A percentile compares a stretch with the other conserved stretches of the same genome.
Evolutionary conservation across 2,329 filamentous ascomycete genomes (phyloP).

Genomic region (Colletotrichum ledebouriae): DNA sequence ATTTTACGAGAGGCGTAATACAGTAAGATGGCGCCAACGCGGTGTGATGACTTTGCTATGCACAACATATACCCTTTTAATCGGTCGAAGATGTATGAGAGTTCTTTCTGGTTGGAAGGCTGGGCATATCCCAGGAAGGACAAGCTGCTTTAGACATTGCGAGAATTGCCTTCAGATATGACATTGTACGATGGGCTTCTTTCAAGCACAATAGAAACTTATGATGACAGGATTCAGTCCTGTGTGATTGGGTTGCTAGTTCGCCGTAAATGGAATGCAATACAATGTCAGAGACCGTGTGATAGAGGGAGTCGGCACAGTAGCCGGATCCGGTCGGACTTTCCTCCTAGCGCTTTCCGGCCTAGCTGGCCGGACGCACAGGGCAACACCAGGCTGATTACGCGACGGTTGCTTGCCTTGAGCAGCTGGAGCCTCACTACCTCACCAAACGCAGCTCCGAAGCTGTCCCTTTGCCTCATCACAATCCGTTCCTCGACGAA

Average conservation of each 20-base stretch:
- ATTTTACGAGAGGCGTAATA: background rate
- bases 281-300: background rate
- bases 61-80: slow-evolving; percentile 42
- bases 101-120: background rate
- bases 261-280: too few relatives aligned
- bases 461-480: slow-evolving; percentile 43
- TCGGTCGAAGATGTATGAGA: slow-evolving; percentile 15
- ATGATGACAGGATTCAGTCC: too few relatives aligned
- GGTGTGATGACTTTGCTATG: slow-evolving; percentile 35
- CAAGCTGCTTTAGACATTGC: background rate
- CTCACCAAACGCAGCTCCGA: slow-evolving; percentile 41
- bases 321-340: slow-evolving; percentile 41
- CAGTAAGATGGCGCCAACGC: slow-evolving; percentile 5
- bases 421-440: slow-evolving; percentile 39
- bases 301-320: background rate
- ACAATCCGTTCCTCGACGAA: slow-evolving; percentile 27
- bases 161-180: background rate
- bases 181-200: background rate
- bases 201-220: background rate
- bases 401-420: slow-evolving; percentile 45
- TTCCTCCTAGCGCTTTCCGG: slow-evolving; percentile 42
- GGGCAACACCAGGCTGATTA: slow-evolving; percentile 45
- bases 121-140: background rate
- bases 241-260: too few relatives aligned
- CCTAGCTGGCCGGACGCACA: slow-evolving; percentile 37